A percentile compares a stretch with the other conserved stretches of the same genome.
Conservation (phyloP, 768 basidiomycete genomes). For the Strobilomyces echinocephalus region DNA sequence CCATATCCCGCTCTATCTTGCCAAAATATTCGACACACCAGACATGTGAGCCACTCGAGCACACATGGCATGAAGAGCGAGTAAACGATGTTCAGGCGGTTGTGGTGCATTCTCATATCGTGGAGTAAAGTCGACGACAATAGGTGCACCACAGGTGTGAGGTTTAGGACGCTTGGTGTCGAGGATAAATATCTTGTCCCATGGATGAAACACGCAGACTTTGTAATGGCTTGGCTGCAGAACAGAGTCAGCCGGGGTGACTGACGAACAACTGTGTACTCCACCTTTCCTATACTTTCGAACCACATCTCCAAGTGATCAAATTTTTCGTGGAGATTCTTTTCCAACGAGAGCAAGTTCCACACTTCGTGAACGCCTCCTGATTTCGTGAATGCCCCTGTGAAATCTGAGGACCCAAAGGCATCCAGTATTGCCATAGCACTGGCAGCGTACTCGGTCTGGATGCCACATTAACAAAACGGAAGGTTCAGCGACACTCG, state of each 20-base stretch:
- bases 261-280: not conserved
- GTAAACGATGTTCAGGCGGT: no score
- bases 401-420: not conserved
- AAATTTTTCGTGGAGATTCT: not conserved
- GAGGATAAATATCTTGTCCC: no score
- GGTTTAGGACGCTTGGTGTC: no score
- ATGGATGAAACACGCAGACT: not conserved
- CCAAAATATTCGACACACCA: no score
- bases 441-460: not conserved
- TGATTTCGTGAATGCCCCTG: not conserved
- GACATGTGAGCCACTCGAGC: no score
- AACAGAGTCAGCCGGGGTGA: not conserved
- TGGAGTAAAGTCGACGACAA: no score
- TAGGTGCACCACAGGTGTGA: no score
- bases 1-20: no score
- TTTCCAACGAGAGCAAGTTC: not conserved
- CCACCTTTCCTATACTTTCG: not conserved
- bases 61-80: no score
- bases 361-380: not conserved
- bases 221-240: not conserved
- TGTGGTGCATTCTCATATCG: no score
- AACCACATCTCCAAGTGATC: not conserved
- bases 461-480: not conserved
- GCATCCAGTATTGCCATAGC: not conserved
- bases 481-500: not conserved